These are phyloP conservation scores for Haplosporangium gracile DNA, from an alignment of 192 early-diverging fungal species.

Conservation along the genomic window DNA sequence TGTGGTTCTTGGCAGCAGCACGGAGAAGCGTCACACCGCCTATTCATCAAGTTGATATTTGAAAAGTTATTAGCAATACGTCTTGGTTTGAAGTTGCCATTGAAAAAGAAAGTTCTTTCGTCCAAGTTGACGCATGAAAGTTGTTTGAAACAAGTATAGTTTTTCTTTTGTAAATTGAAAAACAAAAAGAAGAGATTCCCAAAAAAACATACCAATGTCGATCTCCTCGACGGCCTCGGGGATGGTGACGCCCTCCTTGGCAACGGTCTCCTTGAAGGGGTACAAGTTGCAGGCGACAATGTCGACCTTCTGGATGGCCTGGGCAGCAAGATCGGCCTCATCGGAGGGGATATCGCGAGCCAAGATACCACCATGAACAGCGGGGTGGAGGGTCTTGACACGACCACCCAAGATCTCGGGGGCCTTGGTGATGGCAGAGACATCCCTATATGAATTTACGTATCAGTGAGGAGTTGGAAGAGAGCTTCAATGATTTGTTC, in stretches of 20 bases:
- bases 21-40: conserved; percentile 97
- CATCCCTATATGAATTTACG: conserved; percentile 73
- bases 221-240: conserved; percentile 97
- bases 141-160: background rate
- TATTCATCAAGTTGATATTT: conserved; percentile 24
- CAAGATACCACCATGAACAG: conserved; percentile 97
- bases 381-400: conserved; percentile 99
- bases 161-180: background rate
- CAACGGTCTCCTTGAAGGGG: conserved; percentile 96
- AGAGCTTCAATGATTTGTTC: background rate
- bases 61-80: background rate
- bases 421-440: conserved; percentile 96
- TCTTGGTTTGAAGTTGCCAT: background rate
- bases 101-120: too few relatives aligned
- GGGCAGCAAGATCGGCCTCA: conserved; percentile 86
- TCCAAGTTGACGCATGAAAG: background rate
- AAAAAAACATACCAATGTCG: conserved; percentile 83
- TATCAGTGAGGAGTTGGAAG: background rate
- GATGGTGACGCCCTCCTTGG: conserved; percentile 90
- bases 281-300: conserved; percentile 99
- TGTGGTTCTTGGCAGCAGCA: conserved; percentile 99
- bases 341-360: conserved; percentile 90
- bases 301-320: conserved; percentile 94
- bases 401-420: conserved; percentile 99
- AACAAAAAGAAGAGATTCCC: conserved; percentile 2